phyloP scores from a whole-genome alignment of 345 rosid species.

The Streptanthus diversifolius region DNA sequence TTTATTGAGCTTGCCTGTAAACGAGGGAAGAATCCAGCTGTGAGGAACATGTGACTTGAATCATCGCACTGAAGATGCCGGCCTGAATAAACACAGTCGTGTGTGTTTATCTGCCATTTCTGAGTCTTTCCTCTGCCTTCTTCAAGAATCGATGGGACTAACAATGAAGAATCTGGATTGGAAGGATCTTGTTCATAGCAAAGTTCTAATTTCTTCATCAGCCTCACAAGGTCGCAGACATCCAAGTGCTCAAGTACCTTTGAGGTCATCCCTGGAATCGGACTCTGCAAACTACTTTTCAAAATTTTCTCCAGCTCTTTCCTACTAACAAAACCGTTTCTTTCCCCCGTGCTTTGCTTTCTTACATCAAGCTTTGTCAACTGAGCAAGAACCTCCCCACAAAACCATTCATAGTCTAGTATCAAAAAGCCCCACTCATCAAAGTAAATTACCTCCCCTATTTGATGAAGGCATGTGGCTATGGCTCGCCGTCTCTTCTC shows the following conservation, averaged over 20 bases:
- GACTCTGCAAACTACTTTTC: conserved; percentile 68
- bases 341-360: conserved; percentile 53
- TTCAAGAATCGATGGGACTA: conserved; percentile 90
- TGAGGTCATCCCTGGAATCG: conserved; percentile 85
- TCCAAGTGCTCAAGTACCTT: conserved; percentile 78
- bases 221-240: conserved; percentile 55
- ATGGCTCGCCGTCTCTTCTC: conserved; percentile 74
- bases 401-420: conserved; percentile 87
- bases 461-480: conserved; percentile 87
- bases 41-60: conserved; percentile 83
- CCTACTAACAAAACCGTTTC: conserved; percentile 62
- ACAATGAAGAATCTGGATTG: conserved; percentile 57
- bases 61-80: conserved; percentile 94
- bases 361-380: conserved; percentile 62
- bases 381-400: conserved; percentile 75
- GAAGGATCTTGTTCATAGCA: conserved; percentile 80
- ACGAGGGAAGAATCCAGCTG: conserved; percentile 90
- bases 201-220: conserved; percentile 89
- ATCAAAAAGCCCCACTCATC: conserved; percentile 67
- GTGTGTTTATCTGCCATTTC: conserved; percentile 63
- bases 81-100: conserved; percentile 62
- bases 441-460: conserved; percentile 81
- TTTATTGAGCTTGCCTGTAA: conserved; percentile 54
- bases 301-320: conserved; percentile 75
- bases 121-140: conserved; percentile 87